phyloP scores from a whole-genome alignment of 2,329 filamentous ascomycete species.

The Nigrospora oryzae region DNA sequence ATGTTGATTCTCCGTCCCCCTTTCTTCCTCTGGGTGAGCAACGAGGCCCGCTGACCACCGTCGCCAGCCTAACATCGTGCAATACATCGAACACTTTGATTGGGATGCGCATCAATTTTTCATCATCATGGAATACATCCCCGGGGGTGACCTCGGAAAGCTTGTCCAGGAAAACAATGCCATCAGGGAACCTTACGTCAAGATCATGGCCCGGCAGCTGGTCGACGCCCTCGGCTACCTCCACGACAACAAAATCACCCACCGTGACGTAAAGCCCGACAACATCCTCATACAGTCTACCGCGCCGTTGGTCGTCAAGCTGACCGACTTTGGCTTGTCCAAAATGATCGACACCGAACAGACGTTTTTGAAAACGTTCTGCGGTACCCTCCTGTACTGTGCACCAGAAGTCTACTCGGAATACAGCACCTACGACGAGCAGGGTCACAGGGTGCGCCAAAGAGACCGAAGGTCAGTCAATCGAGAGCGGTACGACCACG shows the following conservation, averaged over 20 bases:
- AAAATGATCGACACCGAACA: constrained; percentile 88
- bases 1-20: constrained; percentile 25
- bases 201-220: constrained; percentile 66
- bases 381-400: constrained; percentile 90
- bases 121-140: constrained; percentile 92
- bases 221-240: constrained; percentile 79
- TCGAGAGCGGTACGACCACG: constrained; percentile 72
- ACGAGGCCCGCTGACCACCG: constrained; percentile 8
- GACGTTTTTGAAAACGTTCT: constrained; percentile 93
- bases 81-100: constrained; percentile 83
- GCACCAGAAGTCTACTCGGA: constrained; percentile 92
- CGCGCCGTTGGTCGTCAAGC: constrained; percentile 72
- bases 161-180: constrained; percentile 54
- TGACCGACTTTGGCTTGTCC: constrained; percentile 93
- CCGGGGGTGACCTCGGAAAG: constrained; percentile 72
- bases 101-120: constrained; percentile 78
- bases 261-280: constrained; percentile 98
- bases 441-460: constrained; percentile 54
- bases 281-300: constrained; percentile 79
- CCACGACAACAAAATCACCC: constrained; percentile 81
- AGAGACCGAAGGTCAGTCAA: constrained; percentile 47
- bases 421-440: constrained; percentile 59
- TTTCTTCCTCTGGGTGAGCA: not conserved
- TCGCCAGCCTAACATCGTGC: constrained; percentile 72
- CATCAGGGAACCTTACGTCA: constrained; percentile 61